These are phyloP conservation scores for Neurospora hispaniola DNA, from an alignment of 495 filamentous ascomycete species.

Conservation along the genomic window DNA sequence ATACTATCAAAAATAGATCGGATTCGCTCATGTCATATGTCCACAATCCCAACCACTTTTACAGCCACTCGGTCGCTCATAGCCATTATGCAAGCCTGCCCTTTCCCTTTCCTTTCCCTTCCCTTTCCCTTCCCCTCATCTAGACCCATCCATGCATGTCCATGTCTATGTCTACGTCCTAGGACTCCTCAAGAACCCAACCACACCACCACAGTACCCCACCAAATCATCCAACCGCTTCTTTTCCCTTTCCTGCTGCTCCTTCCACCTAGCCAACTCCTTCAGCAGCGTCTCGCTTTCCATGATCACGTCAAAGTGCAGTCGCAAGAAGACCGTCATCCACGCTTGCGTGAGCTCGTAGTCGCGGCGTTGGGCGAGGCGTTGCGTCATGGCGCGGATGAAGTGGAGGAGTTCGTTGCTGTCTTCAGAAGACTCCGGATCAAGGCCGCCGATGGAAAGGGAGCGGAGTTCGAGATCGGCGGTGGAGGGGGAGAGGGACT, in stretches of 20 bases:
- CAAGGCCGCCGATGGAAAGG: slow-evolving; percentile 40
- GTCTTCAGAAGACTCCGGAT: slow-evolving; percentile 22
- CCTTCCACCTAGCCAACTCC: slow-evolving; percentile 53
- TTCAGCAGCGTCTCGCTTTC: slow-evolving; percentile 30
- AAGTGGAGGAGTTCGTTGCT: slow-evolving; percentile 48
- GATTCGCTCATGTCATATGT: neutral
- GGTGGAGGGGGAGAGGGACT: slow-evolving; percentile 64
- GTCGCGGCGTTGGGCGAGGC: slow-evolving; percentile 56
- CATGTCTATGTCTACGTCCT: slow-evolving; percentile 21
- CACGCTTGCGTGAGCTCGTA: slow-evolving; percentile 92
- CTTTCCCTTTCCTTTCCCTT: neutral
- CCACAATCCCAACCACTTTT: neutral
- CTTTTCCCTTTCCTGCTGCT: slow-evolving; percentile 54
- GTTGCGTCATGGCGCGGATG: slow-evolving; percentile 59
- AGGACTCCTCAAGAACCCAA: slow-evolving; percentile 73
- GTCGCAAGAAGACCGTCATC: slow-evolving; percentile 83
- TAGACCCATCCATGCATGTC: neutral
- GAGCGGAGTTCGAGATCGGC: slow-evolving; percentile 86
- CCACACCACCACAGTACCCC: slow-evolving; percentile 78
- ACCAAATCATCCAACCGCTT: slow-evolving; percentile 64
- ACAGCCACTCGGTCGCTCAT: neutral
- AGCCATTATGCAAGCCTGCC: neutral
- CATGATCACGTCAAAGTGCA: slow-evolving; percentile 50
- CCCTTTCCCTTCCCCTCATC: neutral
- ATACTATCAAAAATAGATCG: neutral